Conservation (phyloP, 2,329 filamentous ascomycete genomes). For the Lizonia empirigonia region DNA sequence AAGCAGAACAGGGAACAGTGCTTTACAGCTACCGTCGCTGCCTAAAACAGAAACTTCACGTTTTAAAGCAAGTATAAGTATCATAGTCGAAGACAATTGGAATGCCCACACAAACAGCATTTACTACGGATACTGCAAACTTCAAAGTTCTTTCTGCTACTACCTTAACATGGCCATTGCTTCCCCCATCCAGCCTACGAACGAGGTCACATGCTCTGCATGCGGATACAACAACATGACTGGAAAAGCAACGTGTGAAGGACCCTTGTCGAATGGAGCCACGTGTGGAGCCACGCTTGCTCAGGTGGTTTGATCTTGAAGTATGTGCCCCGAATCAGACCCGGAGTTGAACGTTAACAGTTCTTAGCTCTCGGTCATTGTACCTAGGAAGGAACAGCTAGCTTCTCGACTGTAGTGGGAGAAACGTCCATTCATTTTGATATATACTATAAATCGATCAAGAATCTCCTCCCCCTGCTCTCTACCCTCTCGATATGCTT, state of each 20-base stretch:
- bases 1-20: neutral
- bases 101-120: neutral
- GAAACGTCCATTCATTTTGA: neutral
- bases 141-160: neutral
- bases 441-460: neutral
- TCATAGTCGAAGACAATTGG: neutral
- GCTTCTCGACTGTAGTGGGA: neutral
- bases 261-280: neutral
- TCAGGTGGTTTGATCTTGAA: neutral
- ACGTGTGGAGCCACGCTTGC: neutral
- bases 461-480: neutral
- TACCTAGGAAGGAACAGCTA: neutral
- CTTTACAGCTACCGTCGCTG: neutral
- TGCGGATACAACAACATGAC: constrained; percentile 13
- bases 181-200: neutral
- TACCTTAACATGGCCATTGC: neutral
- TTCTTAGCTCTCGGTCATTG: neutral
- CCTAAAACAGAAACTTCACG: neutral
- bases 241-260: constrained; percentile 7
- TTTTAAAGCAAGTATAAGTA: neutral
- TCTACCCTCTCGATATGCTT: no score
- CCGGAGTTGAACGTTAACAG: neutral
- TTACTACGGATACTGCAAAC: neutral
- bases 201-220: constrained; percentile 2
- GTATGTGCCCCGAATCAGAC: neutral